Percentiles rank a stretch among this genome's conserved stretches.
Evolutionary conservation across 805 yeast species (phyloP).

Genomic region (Wickerhamiella occidentalis): DNA sequence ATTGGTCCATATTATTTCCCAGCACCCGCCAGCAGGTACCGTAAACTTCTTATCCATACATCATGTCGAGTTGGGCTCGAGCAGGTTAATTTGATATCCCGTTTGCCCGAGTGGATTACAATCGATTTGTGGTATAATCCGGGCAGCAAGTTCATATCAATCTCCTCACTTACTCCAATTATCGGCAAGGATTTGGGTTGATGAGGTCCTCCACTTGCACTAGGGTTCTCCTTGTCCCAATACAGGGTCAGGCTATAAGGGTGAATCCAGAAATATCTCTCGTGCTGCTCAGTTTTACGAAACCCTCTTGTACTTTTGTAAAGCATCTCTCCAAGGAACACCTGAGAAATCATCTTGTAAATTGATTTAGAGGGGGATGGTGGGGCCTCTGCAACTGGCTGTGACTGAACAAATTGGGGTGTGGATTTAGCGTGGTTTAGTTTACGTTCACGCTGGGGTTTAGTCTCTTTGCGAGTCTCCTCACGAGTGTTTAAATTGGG

Average conservation of each 20-base stretch:
- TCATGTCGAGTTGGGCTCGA: slow-evolving; percentile 79
- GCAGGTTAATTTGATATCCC: slow-evolving; percentile 69
- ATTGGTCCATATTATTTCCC: not conserved
- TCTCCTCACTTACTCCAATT: slow-evolving; percentile 53
- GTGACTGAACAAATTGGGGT: not conserved
- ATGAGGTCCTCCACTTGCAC: slow-evolving; percentile 40
- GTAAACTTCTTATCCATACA: slow-evolving; percentile 77
- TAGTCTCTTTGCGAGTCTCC: not conserved
- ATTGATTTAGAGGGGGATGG: not conserved
- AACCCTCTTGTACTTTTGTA: slow-evolving; percentile 76
- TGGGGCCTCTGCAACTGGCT: not conserved
- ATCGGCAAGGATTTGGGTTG: slow-evolving; percentile 74
- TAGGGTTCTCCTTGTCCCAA: slow-evolving; percentile 80
- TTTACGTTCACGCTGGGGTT: not conserved
- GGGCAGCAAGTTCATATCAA: slow-evolving; percentile 75
- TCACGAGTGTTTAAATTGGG: not conserved
- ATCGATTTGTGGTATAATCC: slow-evolving; percentile 81
- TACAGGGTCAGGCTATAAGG: slow-evolving; percentile 84
- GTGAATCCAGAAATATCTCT: slow-evolving; percentile 90
- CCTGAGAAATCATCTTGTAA: slow-evolving; percentile 47
- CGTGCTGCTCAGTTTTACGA: slow-evolving; percentile 59
- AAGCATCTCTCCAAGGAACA: slow-evolving; percentile 83
- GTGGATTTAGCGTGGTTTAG: not conserved
- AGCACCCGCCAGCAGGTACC: slow-evolving; percentile 27
- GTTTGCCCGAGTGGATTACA: slow-evolving; percentile 54